Evolutionary conservation across 805 yeast genomes (phyloP).

Genomic region (Pichia ethanolica): DNA sequence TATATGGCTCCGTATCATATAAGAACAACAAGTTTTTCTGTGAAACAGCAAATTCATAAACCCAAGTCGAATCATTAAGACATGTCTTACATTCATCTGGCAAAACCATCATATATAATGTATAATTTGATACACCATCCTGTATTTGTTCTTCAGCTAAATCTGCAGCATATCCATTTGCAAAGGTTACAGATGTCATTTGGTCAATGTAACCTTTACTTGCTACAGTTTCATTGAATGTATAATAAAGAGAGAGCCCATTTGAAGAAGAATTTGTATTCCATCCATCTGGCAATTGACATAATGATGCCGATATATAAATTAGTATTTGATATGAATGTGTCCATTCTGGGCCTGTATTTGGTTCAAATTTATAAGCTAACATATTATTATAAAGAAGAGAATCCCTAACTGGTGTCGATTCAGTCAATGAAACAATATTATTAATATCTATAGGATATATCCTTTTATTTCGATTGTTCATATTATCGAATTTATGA

Average conservation of each 20-base stretch:
- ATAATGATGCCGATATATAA: slow-evolving; percentile 45
- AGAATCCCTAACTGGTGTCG: slow-evolving; percentile 10
- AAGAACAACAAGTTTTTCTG: slow-evolving; percentile 57
- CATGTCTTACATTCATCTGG: slow-evolving; percentile 21
- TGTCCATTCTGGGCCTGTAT: background rate
- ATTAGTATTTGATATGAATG: slow-evolving; percentile 38
- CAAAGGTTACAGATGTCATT: slow-evolving; percentile 15
- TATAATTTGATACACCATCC: background rate
- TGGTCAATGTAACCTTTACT: background rate
- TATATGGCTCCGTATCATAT: slow-evolving; percentile 57
- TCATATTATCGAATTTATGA: background rate
- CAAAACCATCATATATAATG: slow-evolving; percentile 17
- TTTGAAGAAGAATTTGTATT: slow-evolving; percentile 9
- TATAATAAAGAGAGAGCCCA: slow-evolving; percentile 22
- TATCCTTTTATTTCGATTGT: background rate
- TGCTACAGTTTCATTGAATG: slow-evolving; percentile 19
- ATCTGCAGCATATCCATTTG: slow-evolving; percentile 23
- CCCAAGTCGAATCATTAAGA: slow-evolving; percentile 34
- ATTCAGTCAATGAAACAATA: slow-evolving; percentile 3
- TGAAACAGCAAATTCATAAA: slow-evolving; percentile 60
- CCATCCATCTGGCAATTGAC: slow-evolving; percentile 27
- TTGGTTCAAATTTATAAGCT: slow-evolving; percentile 5
- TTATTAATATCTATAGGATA: background rate
- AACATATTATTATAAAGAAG: slow-evolving; percentile 5
- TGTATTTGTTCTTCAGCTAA: slow-evolving; percentile 9